These are phyloP conservation scores for Triadica sebifera DNA, from an alignment of 345 rosid species.

Conservation along the genomic window DNA sequence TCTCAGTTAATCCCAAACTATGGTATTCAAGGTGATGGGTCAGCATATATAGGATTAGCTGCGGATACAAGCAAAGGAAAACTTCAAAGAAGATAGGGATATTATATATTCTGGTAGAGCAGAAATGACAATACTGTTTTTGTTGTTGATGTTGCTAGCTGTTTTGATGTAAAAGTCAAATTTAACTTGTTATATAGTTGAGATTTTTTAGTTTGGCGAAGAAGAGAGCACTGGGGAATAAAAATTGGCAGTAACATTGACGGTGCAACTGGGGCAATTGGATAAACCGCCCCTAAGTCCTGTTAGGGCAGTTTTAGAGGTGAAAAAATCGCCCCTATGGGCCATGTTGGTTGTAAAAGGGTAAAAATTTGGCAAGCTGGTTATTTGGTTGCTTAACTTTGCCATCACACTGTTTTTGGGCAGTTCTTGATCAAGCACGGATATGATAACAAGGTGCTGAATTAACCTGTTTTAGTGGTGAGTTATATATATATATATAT, in stretches of 20 bases:
- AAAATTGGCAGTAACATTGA: too few species aligned
- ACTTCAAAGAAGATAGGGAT: constrained; percentile 34
- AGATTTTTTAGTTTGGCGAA: background rate
- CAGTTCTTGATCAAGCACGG: background rate
- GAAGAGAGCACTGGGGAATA: too few species aligned
- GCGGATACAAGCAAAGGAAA: constrained; percentile 68
- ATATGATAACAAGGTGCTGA: background rate
- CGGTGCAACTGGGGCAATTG: too few species aligned
- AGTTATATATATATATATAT: background rate
- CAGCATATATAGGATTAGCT: constrained; percentile 56
- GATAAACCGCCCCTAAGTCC: too few species aligned
- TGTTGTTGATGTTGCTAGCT: constrained; percentile 7
- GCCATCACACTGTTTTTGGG: background rate
- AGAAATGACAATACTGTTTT: constrained; percentile 25
- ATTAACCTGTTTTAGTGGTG: background rate
- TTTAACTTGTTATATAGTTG: constrained; percentile 19
- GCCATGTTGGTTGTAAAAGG: too few species aligned
- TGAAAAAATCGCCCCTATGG: too few species aligned
- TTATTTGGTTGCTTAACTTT: background rate
- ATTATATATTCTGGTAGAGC: constrained; percentile 15
- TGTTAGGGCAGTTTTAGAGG: too few species aligned
- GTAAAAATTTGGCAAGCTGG: too few species aligned
- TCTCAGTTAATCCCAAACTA: constrained; percentile 57
- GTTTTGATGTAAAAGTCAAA: constrained; percentile 23
- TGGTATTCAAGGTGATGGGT: constrained; percentile 64